Base-by-base conservation (phyloP, 371 early-diverging fungal genomes). In the Cokeromyces recurvatus region DNA sequence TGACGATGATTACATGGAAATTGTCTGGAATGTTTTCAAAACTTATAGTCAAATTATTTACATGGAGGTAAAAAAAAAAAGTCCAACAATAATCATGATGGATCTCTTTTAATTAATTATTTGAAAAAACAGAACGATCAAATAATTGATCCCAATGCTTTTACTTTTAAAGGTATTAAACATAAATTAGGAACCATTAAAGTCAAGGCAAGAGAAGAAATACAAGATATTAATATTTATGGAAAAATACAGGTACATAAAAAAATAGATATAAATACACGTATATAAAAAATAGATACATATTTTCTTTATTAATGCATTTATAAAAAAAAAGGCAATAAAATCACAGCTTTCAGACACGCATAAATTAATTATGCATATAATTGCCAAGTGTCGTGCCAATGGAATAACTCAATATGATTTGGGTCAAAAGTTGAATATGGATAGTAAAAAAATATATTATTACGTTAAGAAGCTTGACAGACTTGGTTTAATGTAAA, bases 381-480 rank as follows among this genome's bases (percentile, higher is more conserved):
- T 10, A 2, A 32, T 56, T 19, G 51, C 51, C 12, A 56, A 56
- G 37, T 29, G 37, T 15, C 32, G 45, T 12, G 9, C 20, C 17
- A 27, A 51, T 10, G 57, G 57, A 2, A 37, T 51, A 9, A 46
- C 34, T n/a, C 57, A 56, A 19, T 25, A 32, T n/a, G 11, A 35
- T 17, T 21, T 56, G 24, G 42, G 37, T 1, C 36, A 46, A 32
- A 9, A 17, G 2, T 24, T 56, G 1, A 14, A 24, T 2, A 34
- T 46, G 51, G 51, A 56, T 22, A 10, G 41, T 8, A 45, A 46
- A 19, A 20, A 40, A 12, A 24, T 42, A 2, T 51, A 37, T 38
- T 40, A 51, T 32, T 51, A 56, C 23, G 3, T 46, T 10, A 51
- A 51, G 38, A 56, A 37, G n/a, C 32, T 56, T 15, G 43, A 53